These are phyloP conservation scores for Martensiomyces pterosporus DNA, from an alignment of 192 early-diverging fungal genomes.

Conservation along the genomic window DNA sequence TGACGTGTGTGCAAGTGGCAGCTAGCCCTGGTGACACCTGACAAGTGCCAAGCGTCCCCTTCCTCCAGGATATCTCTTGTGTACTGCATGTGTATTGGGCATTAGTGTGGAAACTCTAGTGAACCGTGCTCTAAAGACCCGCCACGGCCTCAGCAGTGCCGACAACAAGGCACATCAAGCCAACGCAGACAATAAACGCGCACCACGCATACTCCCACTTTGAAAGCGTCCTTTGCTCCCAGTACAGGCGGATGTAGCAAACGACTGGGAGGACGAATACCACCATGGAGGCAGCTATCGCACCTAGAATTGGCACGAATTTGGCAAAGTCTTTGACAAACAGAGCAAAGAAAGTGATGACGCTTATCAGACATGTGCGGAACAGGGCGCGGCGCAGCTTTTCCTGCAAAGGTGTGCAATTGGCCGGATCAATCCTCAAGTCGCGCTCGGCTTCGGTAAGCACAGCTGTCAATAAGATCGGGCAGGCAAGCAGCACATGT, in stretches of 20 bases:
- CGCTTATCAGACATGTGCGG: constrained; percentile 55
- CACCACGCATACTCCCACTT: constrained; percentile 37
- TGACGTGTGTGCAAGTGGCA: no score
- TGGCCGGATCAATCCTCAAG: constrained; percentile 52
- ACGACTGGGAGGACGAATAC: constrained; percentile 81
- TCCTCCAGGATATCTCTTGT: no score
- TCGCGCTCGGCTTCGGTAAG: constrained; percentile 69
- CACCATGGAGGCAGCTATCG: constrained; percentile 66
- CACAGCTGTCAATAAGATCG: constrained; percentile 72
- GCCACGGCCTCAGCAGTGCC: constrained; percentile 38
- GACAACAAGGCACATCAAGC: constrained; percentile 38
- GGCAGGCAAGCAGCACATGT: constrained; percentile 78
- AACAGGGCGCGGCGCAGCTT: constrained; percentile 50
- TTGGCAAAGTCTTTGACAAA: constrained; percentile 76
- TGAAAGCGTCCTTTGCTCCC: constrained; percentile 16
- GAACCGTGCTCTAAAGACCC: no score
- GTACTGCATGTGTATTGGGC: no score
- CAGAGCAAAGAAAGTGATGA: constrained; percentile 58
- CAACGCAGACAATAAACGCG: constrained; percentile 24
- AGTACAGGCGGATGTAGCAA: constrained; percentile 66
- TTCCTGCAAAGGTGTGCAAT: constrained; percentile 29
- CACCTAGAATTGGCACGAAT: constrained; percentile 79
- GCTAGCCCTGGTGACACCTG: no score
- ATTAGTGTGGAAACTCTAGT: no score
- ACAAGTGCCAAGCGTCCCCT: no score